Conservation (phyloP, 2,329 filamentous ascomycete genomes). For the Aureobasidium sp. region DNA sequence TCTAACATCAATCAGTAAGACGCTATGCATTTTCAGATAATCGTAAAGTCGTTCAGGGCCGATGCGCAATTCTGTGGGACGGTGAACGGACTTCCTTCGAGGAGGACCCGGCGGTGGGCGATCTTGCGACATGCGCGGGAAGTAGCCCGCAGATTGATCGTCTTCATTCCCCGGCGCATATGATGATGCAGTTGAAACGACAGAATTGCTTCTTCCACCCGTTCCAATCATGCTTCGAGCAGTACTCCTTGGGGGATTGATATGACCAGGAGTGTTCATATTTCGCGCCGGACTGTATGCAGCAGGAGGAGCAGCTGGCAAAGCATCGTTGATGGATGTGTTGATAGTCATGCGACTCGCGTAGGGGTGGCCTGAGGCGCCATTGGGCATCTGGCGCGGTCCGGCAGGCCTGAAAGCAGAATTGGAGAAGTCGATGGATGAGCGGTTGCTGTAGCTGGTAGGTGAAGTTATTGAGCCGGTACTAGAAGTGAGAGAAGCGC, state of each 20-base stretch:
- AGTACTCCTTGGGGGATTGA: slow-evolving; percentile 59
- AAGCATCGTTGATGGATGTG: slow-evolving; percentile 45
- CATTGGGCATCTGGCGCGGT: slow-evolving; percentile 49
- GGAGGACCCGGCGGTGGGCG: slow-evolving; percentile 20
- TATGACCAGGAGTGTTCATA: slow-evolving; percentile 57
- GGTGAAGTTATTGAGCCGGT: slow-evolving; percentile 30
- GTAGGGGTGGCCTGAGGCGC: slow-evolving; percentile 9
- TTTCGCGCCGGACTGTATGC: slow-evolving; percentile 74
- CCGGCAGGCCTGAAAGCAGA: slow-evolving; percentile 34
- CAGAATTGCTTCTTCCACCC: slow-evolving; percentile 48
- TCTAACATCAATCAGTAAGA: slow-evolving; percentile 82
- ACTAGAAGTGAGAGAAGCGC: slow-evolving; percentile 24
- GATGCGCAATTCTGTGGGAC: slow-evolving; percentile 54
- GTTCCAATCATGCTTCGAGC: slow-evolving; percentile 56
- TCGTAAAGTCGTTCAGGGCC: slow-evolving; percentile 63
- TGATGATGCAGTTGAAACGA: slow-evolving; percentile 30
- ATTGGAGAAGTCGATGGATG: slow-evolving; percentile 22
- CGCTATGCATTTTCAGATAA: slow-evolving; percentile 58
- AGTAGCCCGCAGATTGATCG: slow-evolving; percentile 33
- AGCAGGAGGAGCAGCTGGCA: slow-evolving; percentile 66
- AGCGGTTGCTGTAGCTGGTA: slow-evolving; percentile 22
- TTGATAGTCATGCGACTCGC: slow-evolving; percentile 38
- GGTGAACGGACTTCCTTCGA: slow-evolving; percentile 40
- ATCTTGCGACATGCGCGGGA: slow-evolving; percentile 27
- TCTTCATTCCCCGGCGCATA: slow-evolving; percentile 32